A percentile compares a stretch with the other conserved stretches of the same genome.
phyloP scores from a whole-genome alignment of 371 early-diverging fungal species.

The Apophysomyces sp. region DNA sequence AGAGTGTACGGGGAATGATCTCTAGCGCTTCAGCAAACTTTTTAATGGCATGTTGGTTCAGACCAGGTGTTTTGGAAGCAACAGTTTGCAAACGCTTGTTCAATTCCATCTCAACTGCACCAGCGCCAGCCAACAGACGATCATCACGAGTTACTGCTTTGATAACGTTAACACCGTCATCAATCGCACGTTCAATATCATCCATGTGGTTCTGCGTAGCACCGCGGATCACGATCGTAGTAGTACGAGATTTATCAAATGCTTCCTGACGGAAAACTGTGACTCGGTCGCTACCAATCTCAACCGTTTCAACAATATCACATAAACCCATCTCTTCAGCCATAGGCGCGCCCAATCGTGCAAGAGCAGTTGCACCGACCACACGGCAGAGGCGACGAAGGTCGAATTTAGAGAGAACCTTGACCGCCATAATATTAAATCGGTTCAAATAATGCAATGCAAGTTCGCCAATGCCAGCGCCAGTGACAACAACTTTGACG shows the following conservation, averaged over 20 bases:
- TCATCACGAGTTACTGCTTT: slow-evolving; percentile 92
- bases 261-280: slow-evolving; percentile 94
- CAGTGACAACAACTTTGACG: slow-evolving; percentile 92
- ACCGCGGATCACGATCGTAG: slow-evolving; percentile 97
- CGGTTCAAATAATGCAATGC: slow-evolving; percentile 95
- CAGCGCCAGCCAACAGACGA: slow-evolving; percentile 93
- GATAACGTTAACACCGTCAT: slow-evolving; percentile 97
- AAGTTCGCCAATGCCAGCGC: slow-evolving; percentile 89
- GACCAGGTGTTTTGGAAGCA: slow-evolving; percentile 88
- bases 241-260: slow-evolving; percentile 73
- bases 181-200: slow-evolving; percentile 97
- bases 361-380: slow-evolving; percentile 90
- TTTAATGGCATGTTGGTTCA: slow-evolving; percentile 96
- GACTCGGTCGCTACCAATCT: slow-evolving; percentile 96
- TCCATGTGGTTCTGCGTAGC: slow-evolving; percentile 97
- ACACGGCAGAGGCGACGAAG: slow-evolving; percentile 94
- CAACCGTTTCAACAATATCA: slow-evolving; percentile 93
- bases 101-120: slow-evolving; percentile 95
- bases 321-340: slow-evolving; percentile 98
- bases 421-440: slow-evolving; percentile 86
- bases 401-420: slow-evolving; percentile 95
- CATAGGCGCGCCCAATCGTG: slow-evolving; percentile 92
- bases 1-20: slow-evolving; percentile 93
- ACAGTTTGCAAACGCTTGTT: slow-evolving; percentile 70
- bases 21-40: slow-evolving; percentile 96